phyloP scores from a whole-genome alignment of 2,329 filamentous ascomycete genomes.

The Colletotrichum godetiae region DNA sequence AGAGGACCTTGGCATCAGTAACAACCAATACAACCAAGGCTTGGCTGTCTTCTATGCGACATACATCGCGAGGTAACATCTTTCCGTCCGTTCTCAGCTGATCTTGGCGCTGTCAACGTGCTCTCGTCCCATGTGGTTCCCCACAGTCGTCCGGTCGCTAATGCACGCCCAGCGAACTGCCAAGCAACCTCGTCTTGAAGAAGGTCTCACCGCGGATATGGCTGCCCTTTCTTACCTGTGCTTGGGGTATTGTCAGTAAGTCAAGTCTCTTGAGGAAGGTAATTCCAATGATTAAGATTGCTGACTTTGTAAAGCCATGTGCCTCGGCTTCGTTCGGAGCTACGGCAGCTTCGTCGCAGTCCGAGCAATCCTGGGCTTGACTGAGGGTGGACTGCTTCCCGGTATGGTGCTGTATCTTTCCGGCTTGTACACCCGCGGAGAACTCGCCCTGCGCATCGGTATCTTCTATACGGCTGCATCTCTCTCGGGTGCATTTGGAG shows the following conservation, averaged over 20 bases:
- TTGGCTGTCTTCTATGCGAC: conserved; percentile 74
- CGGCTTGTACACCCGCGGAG: conserved; percentile 68
- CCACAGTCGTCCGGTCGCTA: conserved; percentile 15
- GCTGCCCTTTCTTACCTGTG: conserved; percentile 66
- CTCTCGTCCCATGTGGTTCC: conserved; percentile 4
- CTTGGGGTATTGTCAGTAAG: conserved; percentile 66
- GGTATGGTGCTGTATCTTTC: conserved; percentile 77
- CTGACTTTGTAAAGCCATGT: conserved; percentile 52
- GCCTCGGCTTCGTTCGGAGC: conserved; percentile 63
- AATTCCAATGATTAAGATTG: neutral
- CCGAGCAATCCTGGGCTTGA: conserved; percentile 69
- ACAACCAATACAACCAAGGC: conserved; percentile 72
- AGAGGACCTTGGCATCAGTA: conserved; percentile 65
- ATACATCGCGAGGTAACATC: conserved; percentile 65
- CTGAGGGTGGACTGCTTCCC: conserved; percentile 73
- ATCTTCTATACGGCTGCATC: conserved; percentile 77
- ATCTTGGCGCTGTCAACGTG: neutral
- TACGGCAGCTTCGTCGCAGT: conserved; percentile 70
- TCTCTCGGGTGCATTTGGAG: conserved; percentile 73
- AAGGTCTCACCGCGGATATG: conserved; percentile 69
- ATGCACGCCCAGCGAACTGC: conserved; percentile 62
- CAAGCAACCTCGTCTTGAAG: conserved; percentile 73
- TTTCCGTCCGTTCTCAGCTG: neutral
- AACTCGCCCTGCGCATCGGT: conserved; percentile 72
- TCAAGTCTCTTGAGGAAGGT: neutral